Evolutionary conservation across 352 stramenopile species (phyloP), one percentile per base, ranked within the genome.

Genomic region (Globisporangium heterothallicum): DNA sequence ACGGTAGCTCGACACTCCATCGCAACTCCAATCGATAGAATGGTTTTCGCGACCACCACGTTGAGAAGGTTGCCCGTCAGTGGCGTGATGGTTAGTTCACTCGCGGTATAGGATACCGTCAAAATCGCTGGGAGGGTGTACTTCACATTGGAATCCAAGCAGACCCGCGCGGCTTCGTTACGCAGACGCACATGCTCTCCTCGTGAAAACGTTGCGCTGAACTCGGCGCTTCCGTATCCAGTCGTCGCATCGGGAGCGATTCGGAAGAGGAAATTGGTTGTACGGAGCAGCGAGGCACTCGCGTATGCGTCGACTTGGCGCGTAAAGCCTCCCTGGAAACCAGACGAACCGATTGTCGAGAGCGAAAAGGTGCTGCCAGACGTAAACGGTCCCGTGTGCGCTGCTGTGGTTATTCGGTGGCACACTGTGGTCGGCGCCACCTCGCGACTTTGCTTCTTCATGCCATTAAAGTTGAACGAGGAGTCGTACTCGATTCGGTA

Each of bases 311-410:
- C 53, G 1, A 89, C 56, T 52, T 86, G 75, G 0, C 59, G 54
- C 16, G 32, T 55, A 44, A 88, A 84, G 0, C 47, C 59, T 8
- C 82, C 79, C 2, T 66, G 60, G 45, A 89, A 86, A 10, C 75
- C 64, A 3, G 29, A 46, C 7, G 64, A 52, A 7, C 72, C 62
- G 24, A 85, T 65, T 7, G 80, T 79, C 6, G 82, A 57, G 1
- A 92, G 55, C 4, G 79, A 74, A 43, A 93, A 93, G 9, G 74
- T 81, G 19, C 72, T 87, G 1, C 66, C 61, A n/a, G 67, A 35
- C 0, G 59, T 66, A 49, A 90, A 89, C 32, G 79, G 78, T 1
- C 80, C 83, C 1, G 80, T 88, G 53, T 87, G 66, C 0, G 83
- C 78, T 0, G 70, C 44, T 0, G 80, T 93, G 12, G 78, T 92